Percentiles rank a stretch among this genome's conserved stretches.
Conservation (phyloP, 2,329 filamentous ascomycete species). For the Sporothrix dimorphospora region DNA sequence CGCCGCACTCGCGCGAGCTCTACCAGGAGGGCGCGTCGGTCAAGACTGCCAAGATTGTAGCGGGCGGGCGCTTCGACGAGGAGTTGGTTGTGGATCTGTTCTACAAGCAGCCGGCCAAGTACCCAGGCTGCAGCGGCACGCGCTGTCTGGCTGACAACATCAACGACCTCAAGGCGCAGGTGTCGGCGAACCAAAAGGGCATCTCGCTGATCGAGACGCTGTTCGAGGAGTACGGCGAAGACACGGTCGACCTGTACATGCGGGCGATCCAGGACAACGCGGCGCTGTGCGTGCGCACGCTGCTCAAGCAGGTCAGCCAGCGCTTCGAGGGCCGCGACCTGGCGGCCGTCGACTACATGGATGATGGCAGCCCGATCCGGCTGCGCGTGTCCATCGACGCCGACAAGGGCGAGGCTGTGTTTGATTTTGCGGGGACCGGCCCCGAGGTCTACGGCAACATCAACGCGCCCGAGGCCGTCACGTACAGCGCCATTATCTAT, state of each 20-base stretch:
- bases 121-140: constrained; percentile 77
- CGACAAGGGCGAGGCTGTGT: constrained; percentile 73
- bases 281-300: constrained; percentile 71
- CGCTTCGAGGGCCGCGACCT: constrained; percentile 70
- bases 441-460: constrained; percentile 76
- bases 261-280: constrained; percentile 79
- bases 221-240: constrained; percentile 76
- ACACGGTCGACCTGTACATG: constrained; percentile 84
- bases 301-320: constrained; percentile 71
- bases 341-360: constrained; percentile 79
- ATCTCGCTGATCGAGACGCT: constrained; percentile 75
- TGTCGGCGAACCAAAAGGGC: constrained; percentile 84
- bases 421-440: constrained; percentile 76
- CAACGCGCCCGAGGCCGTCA: constrained; percentile 78
- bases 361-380: constrained; percentile 78
- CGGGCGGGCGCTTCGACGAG: constrained; percentile 77
- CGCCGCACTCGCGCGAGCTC: constrained; percentile 69
- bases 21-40: constrained; percentile 68
- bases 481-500: constrained; percentile 82
- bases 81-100: constrained; percentile 72
- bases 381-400: constrained; percentile 76
- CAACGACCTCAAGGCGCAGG: constrained; percentile 83
- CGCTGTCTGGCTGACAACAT: constrained; percentile 81
- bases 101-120: constrained; percentile 71
- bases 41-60: constrained; percentile 71